Base-by-base conservation (phyloP, 2,329 filamentous ascomycete genomes). In the Penicillium sp. region DNA sequence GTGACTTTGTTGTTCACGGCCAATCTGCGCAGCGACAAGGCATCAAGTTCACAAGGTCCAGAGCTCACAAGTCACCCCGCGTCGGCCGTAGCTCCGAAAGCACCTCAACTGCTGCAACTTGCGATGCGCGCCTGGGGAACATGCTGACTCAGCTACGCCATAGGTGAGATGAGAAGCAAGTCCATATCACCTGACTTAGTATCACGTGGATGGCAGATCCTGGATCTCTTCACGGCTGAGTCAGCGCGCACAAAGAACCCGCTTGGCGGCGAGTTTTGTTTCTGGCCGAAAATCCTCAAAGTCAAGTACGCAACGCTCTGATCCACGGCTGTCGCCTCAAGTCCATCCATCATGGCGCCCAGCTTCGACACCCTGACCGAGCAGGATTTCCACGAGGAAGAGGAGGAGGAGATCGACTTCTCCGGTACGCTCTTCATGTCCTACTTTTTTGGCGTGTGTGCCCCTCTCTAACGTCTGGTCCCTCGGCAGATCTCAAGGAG, bases 361-460 rank as follows among this genome's bases (percentile, higher is more conserved):
- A 92, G 91, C 76, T 98, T 96, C 79, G 91, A 96, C 75, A 90
- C 92, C 73, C 84, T 98, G 75, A 89, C 90, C 78, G 92, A 96
- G 78, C 91, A 94, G 71, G 91, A 96, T 77, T 89, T 94, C 77
- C 92, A 95, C 72, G 89, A 93, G 75, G 90, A 89, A 76, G 93
- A 96, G 76, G 89, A 95, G 79, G 89, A 93, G 74, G 92, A 97
- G 76, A 89, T 98, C 78, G 94, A 98, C 77, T 92, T 96, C 77
- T 94, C 91, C 69, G 83, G 82, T 82, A 72, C 62, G 79, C 70
- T 58, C 62, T 58, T 57, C 55, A 58, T 60, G 10, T 4, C 50
- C 50, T n/a, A 44, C 50, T 66, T 59, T 60, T 55, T 46, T 50
- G 54, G 60, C 50, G 60, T 62, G 55, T 56, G 61, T 67, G 65